Evolutionary conservation across 2,329 filamentous ascomycete species (phyloP).

Genomic region (Diaporthe amygdali): DNA sequence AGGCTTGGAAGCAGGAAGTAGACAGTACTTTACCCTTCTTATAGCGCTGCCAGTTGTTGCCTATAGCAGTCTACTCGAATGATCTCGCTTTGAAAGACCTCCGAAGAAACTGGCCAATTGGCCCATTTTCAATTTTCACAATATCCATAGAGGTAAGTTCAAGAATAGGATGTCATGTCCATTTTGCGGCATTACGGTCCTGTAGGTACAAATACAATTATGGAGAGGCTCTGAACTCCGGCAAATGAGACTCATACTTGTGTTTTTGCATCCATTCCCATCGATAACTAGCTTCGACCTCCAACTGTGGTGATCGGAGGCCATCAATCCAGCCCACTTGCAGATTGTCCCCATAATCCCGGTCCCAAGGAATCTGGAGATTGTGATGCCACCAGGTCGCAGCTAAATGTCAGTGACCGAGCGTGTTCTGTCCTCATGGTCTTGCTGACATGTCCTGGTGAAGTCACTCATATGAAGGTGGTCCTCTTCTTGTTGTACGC

Average conservation of each 20-base stretch:
- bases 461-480: slow-evolving; percentile 57
- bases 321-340: background rate
- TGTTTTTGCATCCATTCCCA: background rate
- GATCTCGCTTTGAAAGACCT: background rate
- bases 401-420: background rate
- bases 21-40: slow-evolving; percentile 63
- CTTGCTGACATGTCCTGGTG: background rate
- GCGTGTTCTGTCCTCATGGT: background rate
- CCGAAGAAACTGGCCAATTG: background rate
- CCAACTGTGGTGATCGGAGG: no score
- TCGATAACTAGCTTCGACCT: no score
- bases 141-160: background rate
- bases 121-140: background rate
- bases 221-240: slow-evolving; percentile 37
- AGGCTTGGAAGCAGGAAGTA: slow-evolving; percentile 73
- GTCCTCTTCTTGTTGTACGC: slow-evolving; percentile 93
- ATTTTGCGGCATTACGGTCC: background rate
- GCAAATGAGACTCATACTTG: slow-evolving; percentile 21
- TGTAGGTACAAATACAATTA: slow-evolving; percentile 25
- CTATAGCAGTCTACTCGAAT: background rate
- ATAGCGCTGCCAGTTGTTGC: slow-evolving; percentile 34
- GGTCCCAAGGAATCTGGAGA: background rate
- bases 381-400: background rate
- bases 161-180: slow-evolving; percentile 22
- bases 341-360: no score